Base-by-base conservation (phyloP, 257 asterid species). In the Nicotiana otophora region DNA sequence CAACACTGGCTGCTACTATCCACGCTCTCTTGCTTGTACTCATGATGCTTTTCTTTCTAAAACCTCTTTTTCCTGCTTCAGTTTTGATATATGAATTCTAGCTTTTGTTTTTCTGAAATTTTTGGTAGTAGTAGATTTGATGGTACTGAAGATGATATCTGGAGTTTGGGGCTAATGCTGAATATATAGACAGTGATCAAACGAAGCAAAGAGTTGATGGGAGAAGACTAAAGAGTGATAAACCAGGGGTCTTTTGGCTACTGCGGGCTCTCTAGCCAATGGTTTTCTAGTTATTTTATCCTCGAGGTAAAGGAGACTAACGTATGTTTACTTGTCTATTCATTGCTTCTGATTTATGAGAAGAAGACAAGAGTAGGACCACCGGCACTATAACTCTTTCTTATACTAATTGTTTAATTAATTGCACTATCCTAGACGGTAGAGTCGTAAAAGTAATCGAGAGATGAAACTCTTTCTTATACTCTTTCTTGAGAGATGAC, bases 1-100 rank as follows among this genome's bases (percentile, higher is more conserved):
- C 86, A 0, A 85, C 79, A 80, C 79, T 85, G 1, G 76, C 79
- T 72, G 85, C 88, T 30, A 76, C 85, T 20, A 85, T 39, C 86
- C 85, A 82, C 2, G 84, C 85, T 66, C 84, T 82, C 31, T 75
- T 70, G 74, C 85, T 79, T 20, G 84, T 69, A 70, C 84, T 62
- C 88, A 85, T 85, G 61, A 42, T 26, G 19, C 4, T 65, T 65
- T 19, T 17, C 17, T 74, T 55, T 74, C 34, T 39, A 75, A 75
- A 60, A 57, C 20, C 3, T 16, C 19, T 42, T 39, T 39, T 19
- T 7, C 33, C 33, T 42, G 17, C 36, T 26, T 74, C 5, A 28
- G 55, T 39, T n/a, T 72, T n/a, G 60, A 72, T 72, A n/a, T 65
- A 65, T 30, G 46, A 15, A 66, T 12, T 53, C 16, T 53, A 10